Base-by-base conservation (phyloP, 805 yeast species). In the Ogataea pignaliae region DNA sequence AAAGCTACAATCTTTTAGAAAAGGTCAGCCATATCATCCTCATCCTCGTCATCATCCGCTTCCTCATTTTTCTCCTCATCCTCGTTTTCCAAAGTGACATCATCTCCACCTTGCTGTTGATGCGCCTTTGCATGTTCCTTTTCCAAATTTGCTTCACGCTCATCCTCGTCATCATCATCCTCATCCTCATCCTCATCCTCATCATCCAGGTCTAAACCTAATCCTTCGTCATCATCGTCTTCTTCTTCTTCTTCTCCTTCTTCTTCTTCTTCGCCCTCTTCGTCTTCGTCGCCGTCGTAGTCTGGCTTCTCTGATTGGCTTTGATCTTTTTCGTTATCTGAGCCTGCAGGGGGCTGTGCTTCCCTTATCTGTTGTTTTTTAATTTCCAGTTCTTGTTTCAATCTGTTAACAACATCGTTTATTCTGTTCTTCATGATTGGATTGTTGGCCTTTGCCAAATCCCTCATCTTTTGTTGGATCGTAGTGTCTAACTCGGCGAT, bases 371-470 rank as follows among this genome's bases (percentile, higher is more conserved):
- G 88, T 47, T 82, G 72, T 64, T 76, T 77, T 69, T 91, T 93
- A 57, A 81, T 73, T 43, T 88, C 96, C 47, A 88, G 73, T 55
- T 91, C 96, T 43, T 83, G 81, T 62, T 81, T 82, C 57, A 93
- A 73, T 48, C 90, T 82, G 45, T 75, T 76, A 41, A 88, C 85
- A 41, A 85, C 89, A 51, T 85, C 93, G 55, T 83, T 74, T 61
- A 90, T 86, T 67, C 97, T 83, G 63, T 83, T 85, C 58, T 83
- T 81, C 79, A 93, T 75, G 66, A 91, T 83, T 54, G 91, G 90
- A 59, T 88, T 88, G 40, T 81, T 74, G 14, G 90, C 89, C 52
- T 82, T 81, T 16, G 74, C 78, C 39, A 88, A 76, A 55, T 86
- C 89, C 37, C 73, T 72, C 60, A 79, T 79, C 57, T 91, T 90